phyloP scores from a whole-genome alignment of 1,284 basidiomycete genomes.

The Cutaneotrichosporon cavernicola region DNA sequence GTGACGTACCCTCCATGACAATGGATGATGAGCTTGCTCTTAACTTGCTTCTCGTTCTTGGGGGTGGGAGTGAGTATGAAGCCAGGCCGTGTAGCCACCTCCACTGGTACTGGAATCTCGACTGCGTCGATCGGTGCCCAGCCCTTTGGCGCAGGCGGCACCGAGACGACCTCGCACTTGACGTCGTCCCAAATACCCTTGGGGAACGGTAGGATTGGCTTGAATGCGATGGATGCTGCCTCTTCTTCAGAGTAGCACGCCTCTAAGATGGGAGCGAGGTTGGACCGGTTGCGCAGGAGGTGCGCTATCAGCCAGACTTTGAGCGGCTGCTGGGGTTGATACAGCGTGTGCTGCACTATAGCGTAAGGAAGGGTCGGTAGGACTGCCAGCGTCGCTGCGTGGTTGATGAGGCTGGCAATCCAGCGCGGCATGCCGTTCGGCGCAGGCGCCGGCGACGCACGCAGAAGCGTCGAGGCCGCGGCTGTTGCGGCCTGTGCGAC shows the following conservation, averaged over 20 bases:
- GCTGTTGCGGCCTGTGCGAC: conserved; percentile 2
- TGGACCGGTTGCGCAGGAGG: conserved; percentile 2
- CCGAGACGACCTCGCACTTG: conserved; percentile 4
- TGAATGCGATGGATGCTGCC: conserved; percentile 1
- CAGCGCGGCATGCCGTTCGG: conserved; percentile 3
- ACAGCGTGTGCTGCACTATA: background rate
- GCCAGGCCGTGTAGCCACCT: background rate
- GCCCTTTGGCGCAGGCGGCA: background rate
- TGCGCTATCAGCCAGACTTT: conserved; percentile 5
- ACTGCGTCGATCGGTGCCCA: background rate
- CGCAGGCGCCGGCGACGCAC: conserved; percentile 1
- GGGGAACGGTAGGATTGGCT: background rate
- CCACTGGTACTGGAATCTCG: background rate
- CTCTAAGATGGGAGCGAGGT: background rate
- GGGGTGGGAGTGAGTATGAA: background rate
- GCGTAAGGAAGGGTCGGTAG: conserved; percentile 6
- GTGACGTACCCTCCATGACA: conserved; percentile 5
- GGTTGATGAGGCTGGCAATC: background rate
- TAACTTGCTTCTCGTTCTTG: background rate
- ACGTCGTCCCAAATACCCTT: conserved; percentile 5
- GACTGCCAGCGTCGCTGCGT: background rate
- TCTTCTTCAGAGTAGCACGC: conserved; percentile 6
- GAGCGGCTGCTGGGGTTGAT: conserved; percentile 5
- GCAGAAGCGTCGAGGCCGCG: conserved; percentile 1
- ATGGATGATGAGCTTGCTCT: background rate